Evolutionary conservation across 2,329 filamentous ascomycete genomes (phyloP).

Genomic region (Fusarium brevicatenulatum): DNA sequence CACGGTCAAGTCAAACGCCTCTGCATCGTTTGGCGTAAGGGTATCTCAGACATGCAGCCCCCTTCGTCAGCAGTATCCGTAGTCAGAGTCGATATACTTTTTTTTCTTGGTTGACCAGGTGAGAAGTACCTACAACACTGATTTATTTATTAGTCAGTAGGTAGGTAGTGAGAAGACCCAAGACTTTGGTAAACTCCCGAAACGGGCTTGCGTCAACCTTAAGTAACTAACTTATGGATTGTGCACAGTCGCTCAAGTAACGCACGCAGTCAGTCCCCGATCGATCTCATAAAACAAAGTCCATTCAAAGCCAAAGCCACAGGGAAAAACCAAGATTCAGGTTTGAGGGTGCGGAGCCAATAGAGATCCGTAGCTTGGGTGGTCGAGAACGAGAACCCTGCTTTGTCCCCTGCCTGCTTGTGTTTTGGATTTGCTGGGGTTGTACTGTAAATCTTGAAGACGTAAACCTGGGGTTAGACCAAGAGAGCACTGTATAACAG

Average conservation of each 20-base stretch:
- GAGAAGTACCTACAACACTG: not conserved
- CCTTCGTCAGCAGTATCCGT: not conserved
- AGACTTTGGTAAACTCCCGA: slow-evolving; percentile 3
- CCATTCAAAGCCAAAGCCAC: slow-evolving; percentile 2
- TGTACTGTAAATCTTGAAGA: not conserved
- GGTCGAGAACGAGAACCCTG: slow-evolving; percentile 11
- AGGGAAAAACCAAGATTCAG: slow-evolving; percentile 24
- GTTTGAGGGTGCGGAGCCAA: slow-evolving; percentile 19
- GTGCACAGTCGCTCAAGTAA: slow-evolving; percentile 1
- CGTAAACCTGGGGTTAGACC: slow-evolving; percentile 14
- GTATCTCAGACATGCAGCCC: slow-evolving; percentile 27
- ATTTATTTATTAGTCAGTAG: not conserved
- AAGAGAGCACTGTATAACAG: not conserved
- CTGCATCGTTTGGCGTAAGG: slow-evolving; percentile 15
- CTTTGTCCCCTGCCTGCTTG: slow-evolving; percentile 15
- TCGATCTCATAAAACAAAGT: slow-evolving; percentile 22
- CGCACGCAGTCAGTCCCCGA: not conserved
- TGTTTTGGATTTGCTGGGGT: slow-evolving; percentile 25
- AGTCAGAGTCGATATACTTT: not conserved
- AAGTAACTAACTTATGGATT: slow-evolving; percentile 12
- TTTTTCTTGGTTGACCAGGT: not conserved
- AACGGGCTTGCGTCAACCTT: slow-evolving; percentile 19
- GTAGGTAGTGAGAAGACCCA: not conserved
- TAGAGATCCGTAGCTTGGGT: slow-evolving; percentile 13
- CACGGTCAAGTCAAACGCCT: slow-evolving; percentile 27